Percentiles rank a stretch among this genome's conserved stretches.
Evolutionary conservation across 1,284 basidiomycete genomes (phyloP).

Genomic region (Coniophora puteana): DNA sequence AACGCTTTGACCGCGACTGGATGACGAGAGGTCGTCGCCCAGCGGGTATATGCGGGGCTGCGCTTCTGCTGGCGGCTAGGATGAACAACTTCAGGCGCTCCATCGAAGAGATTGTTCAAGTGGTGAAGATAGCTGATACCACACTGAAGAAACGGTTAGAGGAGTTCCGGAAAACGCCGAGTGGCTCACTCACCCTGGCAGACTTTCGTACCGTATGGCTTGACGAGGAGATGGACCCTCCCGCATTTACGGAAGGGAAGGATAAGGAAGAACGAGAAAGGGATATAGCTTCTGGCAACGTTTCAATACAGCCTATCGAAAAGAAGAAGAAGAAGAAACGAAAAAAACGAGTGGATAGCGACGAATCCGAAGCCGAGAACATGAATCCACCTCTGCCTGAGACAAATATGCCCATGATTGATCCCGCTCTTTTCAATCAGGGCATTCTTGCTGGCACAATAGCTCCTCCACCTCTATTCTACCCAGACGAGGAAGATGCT

Average conservation of each 20-base stretch:
- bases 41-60: slow-evolving; percentile 96
- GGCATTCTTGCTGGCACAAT: slow-evolving; percentile 33
- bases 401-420: slow-evolving; percentile 26
- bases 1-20: slow-evolving; percentile 97
- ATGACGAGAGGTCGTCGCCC: slow-evolving; percentile 94
- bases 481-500: slow-evolving; percentile 39
- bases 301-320: slow-evolving; percentile 31
- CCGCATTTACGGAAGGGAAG: slow-evolving; percentile 77
- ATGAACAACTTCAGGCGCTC: slow-evolving; percentile 98
- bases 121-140: slow-evolving; percentile 96
- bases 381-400: slow-evolving; percentile 34
- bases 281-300: slow-evolving; percentile 34
- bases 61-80: slow-evolving; percentile 89
- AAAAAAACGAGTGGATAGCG: slow-evolving; percentile 37
- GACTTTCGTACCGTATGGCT: slow-evolving; percentile 94
- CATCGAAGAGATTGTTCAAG: slow-evolving; percentile 94
- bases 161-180: slow-evolving; percentile 91
- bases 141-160: slow-evolving; percentile 94
- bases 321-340: slow-evolving; percentile 34
- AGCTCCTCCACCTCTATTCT: slow-evolving; percentile 32
- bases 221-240: slow-evolving; percentile 89
- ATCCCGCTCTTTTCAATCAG: slow-evolving; percentile 39
- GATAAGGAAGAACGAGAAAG: slow-evolving; percentile 65
- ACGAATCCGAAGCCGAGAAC: slow-evolving; percentile 31
- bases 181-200: slow-evolving; percentile 81